A percentile compares a stretch with the other conserved stretches of the same genome.
Evolutionary conservation across 352 stramenopile genomes (phyloP).

Genomic region (Phytopythium vexans): DNA sequence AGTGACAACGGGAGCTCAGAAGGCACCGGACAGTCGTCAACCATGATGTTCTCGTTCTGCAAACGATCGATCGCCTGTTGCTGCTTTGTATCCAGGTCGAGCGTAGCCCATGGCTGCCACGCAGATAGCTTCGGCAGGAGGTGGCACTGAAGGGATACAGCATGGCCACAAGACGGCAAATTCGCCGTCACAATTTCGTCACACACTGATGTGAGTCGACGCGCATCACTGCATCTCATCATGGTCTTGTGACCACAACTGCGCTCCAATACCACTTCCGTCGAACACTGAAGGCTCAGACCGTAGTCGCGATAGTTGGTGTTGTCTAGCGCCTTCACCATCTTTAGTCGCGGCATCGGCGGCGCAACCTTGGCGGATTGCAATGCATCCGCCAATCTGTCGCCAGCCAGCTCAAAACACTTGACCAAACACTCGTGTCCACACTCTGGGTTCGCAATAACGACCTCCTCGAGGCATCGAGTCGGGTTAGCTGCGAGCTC

Average conservation of each 20-base stretch:
- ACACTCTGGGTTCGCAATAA: constrained; percentile 64
- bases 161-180: constrained; percentile 47
- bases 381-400: constrained; percentile 8
- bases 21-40: constrained; percentile 32
- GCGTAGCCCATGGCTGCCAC: constrained; percentile 51
- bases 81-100: background rate
- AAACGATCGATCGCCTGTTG: constrained; percentile 20
- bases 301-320: constrained; percentile 39
- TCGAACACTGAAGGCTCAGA: constrained; percentile 37
- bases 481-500: constrained; percentile 44
- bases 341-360: background rate
- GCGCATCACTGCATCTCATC: constrained; percentile 49
- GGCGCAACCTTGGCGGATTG: no score
- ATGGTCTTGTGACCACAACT: constrained; percentile 39
- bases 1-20: constrained; percentile 17
- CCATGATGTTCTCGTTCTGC: constrained; percentile 29
- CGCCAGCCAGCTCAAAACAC: constrained; percentile 34
- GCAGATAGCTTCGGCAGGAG: constrained; percentile 15
- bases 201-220: constrained; percentile 25
- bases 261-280: constrained; percentile 28
- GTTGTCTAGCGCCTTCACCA: constrained; percentile 24
- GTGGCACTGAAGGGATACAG: constrained; percentile 35
- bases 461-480: constrained; percentile 41
- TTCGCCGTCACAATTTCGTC: constrained; percentile 21
- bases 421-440: constrained; percentile 53